Percentiles rank a stretch among this genome's conserved stretches.
Conservation (phyloP, 2,329 filamentous ascomycete species). For the Chrysosporium keratinophilum region DNA sequence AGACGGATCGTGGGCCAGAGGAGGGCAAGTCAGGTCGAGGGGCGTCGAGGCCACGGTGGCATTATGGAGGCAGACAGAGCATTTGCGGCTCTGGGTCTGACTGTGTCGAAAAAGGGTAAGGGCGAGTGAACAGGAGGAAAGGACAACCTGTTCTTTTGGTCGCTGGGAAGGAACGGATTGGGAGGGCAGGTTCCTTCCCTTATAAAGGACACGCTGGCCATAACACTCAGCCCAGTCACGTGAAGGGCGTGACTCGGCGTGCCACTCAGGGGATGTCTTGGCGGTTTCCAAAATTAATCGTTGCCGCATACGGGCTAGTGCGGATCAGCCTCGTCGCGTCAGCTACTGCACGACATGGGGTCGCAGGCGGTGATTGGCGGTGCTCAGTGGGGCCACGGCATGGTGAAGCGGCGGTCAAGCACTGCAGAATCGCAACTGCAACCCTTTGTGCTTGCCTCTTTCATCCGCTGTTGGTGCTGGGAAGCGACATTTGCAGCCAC, state of each 20-base stretch:
- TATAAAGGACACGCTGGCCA: conserved; percentile 32
- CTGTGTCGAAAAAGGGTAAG: conserved; percentile 7
- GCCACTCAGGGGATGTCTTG: conserved; percentile 2
- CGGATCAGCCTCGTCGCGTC: neutral
- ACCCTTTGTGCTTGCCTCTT: neutral
- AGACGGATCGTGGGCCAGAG: neutral
- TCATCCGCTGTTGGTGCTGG: too few relatives aligned
- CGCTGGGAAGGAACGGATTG: conserved; percentile 10
- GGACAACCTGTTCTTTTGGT: conserved; percentile 30
- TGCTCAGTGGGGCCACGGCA: neutral
- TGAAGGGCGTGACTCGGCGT: neutral
- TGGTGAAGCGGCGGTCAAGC: neutral
- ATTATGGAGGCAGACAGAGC: conserved; percentile 26
- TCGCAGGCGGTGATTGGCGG: neutral
- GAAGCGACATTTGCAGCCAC: too few relatives aligned
- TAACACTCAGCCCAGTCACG: neutral
- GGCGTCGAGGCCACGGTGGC: conserved; percentile 28
- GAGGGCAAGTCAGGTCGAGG: conserved; percentile 14
- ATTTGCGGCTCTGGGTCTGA: conserved; percentile 17
- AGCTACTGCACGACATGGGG: neutral
- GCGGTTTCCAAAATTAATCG: neutral
- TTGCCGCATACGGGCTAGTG: neutral
- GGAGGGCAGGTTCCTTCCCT: conserved; percentile 21
- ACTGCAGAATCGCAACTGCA: neutral
- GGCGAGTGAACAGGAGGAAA: conserved; percentile 17